phyloP scores from a whole-genome alignment of 2,329 filamentous ascomycete species.

The Aspergillus fischeri region DNA sequence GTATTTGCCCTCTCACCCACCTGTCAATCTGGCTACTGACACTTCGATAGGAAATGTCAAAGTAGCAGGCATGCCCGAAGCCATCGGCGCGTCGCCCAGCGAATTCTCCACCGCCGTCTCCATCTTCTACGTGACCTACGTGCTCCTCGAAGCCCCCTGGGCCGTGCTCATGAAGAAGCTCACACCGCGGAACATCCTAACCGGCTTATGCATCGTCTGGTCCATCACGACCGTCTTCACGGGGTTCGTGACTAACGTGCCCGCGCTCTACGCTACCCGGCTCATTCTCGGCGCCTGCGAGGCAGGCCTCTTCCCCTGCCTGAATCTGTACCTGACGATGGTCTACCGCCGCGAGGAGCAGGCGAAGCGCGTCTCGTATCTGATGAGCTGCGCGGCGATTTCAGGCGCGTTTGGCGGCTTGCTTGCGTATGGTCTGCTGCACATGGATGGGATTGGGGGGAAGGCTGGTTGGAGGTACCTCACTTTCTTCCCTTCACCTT shows the following conservation, averaged over 20 bases:
- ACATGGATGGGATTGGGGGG: conserved; percentile 46
- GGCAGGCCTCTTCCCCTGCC: conserved; percentile 37
- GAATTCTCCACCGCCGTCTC: conserved; percentile 48
- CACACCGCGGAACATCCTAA: conserved; percentile 40
- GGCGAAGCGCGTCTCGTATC: conserved; percentile 39
- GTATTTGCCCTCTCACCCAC: conserved; percentile 16
- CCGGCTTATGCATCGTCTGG: conserved; percentile 44
- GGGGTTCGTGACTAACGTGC: conserved; percentile 44
- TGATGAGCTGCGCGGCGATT: conserved; percentile 39
- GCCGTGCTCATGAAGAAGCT: conserved; percentile 48
- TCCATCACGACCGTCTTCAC: conserved; percentile 47
- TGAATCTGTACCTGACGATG: conserved; percentile 40
- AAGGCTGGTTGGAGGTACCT: conserved; percentile 46
- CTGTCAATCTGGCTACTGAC: conserved; percentile 1
- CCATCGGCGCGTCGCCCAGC: conserved; percentile 38
- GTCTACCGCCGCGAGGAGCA: conserved; percentile 40
- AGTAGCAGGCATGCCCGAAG: conserved; percentile 44
- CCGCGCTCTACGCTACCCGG: conserved; percentile 38
- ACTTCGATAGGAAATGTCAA: conserved; percentile 43
- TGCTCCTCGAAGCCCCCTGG: conserved; percentile 47
- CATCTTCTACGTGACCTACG: conserved; percentile 52
- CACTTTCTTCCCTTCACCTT: neutral
- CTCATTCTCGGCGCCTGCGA: conserved; percentile 38
- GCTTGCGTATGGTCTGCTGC: conserved; percentile 34
- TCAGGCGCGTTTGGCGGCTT: conserved; percentile 40